Base-by-base conservation (phyloP, 306 rosid species). In the Delonix regia region DNA sequence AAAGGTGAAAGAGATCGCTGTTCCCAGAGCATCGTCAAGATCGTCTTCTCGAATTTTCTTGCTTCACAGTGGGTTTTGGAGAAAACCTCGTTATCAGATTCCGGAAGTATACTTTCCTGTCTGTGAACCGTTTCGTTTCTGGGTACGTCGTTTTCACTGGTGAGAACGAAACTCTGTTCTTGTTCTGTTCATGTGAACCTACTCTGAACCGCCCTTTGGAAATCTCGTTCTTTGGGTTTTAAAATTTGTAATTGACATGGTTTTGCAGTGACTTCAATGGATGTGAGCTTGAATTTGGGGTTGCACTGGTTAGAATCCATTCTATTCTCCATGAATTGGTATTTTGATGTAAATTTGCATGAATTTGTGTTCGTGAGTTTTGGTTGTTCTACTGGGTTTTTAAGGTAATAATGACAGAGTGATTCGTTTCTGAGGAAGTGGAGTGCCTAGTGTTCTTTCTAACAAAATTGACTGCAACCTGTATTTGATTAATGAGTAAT, bases 311-410 rank as follows among this genome's bases (percentile, higher is more conserved):
- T 42, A 18, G 41, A 65, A 22, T 73, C 33, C 30, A 19, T 57
- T 2, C 24, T 64, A 25, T 76, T 69, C 42, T 60, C 47, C 28
- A 30, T 39, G 66, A 28, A 57, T 67, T 25, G 44, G n/a, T 48
- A 24, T 38, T 66, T n/a, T 4, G 16, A 59, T n/a, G n/a, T 30
- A 39, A 36, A 52, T 52, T 39, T 67, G 34, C 39, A 48, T 62
- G 34, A 30, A 51, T 85, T 53, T 79, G 69, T 78, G 74, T 74
- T 39, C 59, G 27, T 51, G 62, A 59, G 4, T 61, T 76, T 81
- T 25, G 41, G 62, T 30, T 64, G 38, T 55, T 75, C 19, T 53
- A 30, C 59, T 76, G 52, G 44, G 36, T 56, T 52, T 74, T 68
- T 51, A 55, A 42, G 48, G 48, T 33, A 2, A 15, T 62, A 68